Evolutionary conservation across 1,139 yeast species (phyloP).

Genomic region (Dujonia santamariae): DNA sequence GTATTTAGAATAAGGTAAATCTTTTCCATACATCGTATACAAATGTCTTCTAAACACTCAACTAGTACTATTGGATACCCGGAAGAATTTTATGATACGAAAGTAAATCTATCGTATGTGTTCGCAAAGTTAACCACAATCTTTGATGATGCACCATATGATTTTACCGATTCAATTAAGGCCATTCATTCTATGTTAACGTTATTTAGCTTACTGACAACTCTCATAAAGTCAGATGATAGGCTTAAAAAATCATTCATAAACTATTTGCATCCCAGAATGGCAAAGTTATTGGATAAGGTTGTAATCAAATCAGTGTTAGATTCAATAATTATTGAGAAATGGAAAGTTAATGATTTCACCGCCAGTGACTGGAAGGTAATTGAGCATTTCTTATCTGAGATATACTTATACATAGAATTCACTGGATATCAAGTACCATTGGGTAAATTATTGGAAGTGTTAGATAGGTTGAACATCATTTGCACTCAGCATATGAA

Average conservation of each 20-base stretch:
- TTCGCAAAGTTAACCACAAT: slow-evolving; percentile 7
- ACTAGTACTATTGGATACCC: too few relatives aligned
- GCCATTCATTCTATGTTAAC: background rate
- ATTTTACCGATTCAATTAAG: background rate
- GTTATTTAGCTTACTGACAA: background rate
- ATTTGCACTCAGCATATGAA: slow-evolving; percentile 1
- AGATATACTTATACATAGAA: too few relatives aligned
- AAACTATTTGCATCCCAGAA: background rate
- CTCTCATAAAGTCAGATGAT: background rate
- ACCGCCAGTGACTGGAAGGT: too few relatives aligned
- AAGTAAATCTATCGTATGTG: slow-evolving; percentile 3
- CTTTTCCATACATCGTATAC: too few relatives aligned
- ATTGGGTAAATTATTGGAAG: too few relatives aligned
- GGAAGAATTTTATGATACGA: too few relatives aligned
- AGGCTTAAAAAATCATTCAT: background rate
- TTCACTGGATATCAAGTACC: too few relatives aligned
- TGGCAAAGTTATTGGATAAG: background rate
- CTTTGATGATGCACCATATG: slow-evolving; percentile 7
- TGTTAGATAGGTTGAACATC: background rate
- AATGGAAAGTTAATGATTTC: too few relatives aligned
- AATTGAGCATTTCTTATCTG: too few relatives aligned
- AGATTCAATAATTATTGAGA: background rate
- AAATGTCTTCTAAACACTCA: too few relatives aligned
- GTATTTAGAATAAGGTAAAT: too few relatives aligned
- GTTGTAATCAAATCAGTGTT: slow-evolving; percentile 1